Evolutionary conservation across 176 grass and related monocot species (phyloP).

Genomic region (Oryza meyeriana): DNA sequence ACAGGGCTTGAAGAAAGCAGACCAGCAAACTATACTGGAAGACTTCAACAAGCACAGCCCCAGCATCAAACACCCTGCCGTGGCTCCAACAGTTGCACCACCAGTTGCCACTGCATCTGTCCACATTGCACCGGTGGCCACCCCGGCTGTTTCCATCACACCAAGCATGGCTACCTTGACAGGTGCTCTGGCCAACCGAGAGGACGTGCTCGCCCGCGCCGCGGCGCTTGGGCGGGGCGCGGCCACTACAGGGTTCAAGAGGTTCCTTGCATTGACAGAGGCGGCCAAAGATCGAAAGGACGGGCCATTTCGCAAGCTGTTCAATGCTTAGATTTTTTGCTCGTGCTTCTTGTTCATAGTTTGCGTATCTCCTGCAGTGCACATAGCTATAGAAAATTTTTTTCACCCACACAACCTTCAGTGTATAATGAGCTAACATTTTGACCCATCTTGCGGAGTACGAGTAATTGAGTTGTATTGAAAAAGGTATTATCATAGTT

Average conservation of each 20-base stretch:
- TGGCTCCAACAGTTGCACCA: conserved; percentile 43
- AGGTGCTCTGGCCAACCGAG: conserved; percentile 65
- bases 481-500: not conserved
- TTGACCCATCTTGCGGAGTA: conserved; percentile 6
- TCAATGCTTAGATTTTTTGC: conserved; percentile 59
- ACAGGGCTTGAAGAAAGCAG: conserved; percentile 97
- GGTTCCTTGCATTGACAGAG: conserved; percentile 94
- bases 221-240: conserved; percentile 88
- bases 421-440: conserved; percentile 17
- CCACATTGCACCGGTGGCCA: conserved; percentile 32
- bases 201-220: conserved; percentile 90
- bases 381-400: conserved; percentile 57
- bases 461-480: conserved; percentile 2
- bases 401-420: conserved; percentile 18
- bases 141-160: conserved; percentile 36
- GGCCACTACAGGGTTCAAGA: conserved; percentile 93
- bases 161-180: conserved; percentile 35
- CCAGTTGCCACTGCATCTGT: conserved; percentile 36
- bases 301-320: conserved; percentile 95
- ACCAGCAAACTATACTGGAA: conserved; percentile 89
- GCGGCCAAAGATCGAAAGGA: conserved; percentile 97
- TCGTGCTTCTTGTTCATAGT: conserved; percentile 37
- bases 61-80: conserved; percentile 61
- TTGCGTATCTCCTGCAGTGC: conserved; percentile 26
- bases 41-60: conserved; percentile 91